Percentiles rank a stretch among this genome's conserved stretches.
phyloP scores from a whole-genome alignment of 768 basidiomycete genomes.

The Xanthoconium stramineum region DNA sequence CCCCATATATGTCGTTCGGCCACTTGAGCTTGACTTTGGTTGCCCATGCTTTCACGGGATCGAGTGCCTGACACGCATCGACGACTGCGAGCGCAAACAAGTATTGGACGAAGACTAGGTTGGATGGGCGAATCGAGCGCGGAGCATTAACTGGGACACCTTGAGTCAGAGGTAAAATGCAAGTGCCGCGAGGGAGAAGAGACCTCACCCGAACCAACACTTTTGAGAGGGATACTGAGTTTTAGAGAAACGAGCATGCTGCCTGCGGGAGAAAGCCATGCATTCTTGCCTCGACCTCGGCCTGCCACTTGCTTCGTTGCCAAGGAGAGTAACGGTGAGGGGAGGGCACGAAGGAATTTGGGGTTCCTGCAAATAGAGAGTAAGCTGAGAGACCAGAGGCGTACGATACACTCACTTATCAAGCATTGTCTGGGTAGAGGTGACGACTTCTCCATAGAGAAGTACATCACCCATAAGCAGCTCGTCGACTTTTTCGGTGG shows the following conservation, averaged over 20 bases:
- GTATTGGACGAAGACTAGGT: slow-evolving; percentile 92
- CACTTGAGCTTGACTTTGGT: slow-evolving; percentile 79
- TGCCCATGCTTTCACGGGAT: slow-evolving; percentile 46
- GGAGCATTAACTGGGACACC: neutral
- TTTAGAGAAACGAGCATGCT: slow-evolving; percentile 66
- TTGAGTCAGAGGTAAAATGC: neutral
- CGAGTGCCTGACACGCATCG: slow-evolving; percentile 65
- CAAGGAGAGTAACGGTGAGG: slow-evolving; percentile 75
- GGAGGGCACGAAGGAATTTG: slow-evolving; percentile 61
- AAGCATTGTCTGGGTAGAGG: slow-evolving; percentile 92
- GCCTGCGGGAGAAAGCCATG: slow-evolving; percentile 90
- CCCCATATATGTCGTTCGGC: slow-evolving; percentile 94
- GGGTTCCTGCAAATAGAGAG: slow-evolving; percentile 61
- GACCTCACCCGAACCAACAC: slow-evolving; percentile 4
- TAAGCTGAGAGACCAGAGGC: neutral
- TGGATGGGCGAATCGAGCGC: slow-evolving; percentile 35
- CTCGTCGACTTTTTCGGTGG: slow-evolving; percentile 15
- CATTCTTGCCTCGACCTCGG: slow-evolving; percentile 82
- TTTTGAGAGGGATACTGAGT: slow-evolving; percentile 21
- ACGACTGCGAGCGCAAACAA: slow-evolving; percentile 87
- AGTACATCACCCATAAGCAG: slow-evolving; percentile 76
- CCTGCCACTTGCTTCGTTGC: slow-evolving; percentile 87
- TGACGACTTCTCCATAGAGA: slow-evolving; percentile 85
- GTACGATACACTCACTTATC: slow-evolving; percentile 62
- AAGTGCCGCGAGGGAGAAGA: neutral